Base-by-base conservation (phyloP, 2,329 filamentous ascomycete species). In the Pyrenophora graminea region DNA sequence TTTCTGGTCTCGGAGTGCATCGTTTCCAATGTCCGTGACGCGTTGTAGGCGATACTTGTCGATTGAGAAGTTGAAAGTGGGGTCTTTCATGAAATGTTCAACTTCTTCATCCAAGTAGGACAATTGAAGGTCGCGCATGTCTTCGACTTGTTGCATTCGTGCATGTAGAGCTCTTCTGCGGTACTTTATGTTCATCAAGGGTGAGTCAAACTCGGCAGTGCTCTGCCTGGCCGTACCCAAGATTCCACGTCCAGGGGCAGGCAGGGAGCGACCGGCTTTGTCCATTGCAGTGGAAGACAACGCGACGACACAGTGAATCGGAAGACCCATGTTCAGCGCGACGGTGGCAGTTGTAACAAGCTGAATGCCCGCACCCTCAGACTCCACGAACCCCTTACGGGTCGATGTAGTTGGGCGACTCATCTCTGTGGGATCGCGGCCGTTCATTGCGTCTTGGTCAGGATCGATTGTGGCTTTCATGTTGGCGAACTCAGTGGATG, bases 401-500 rank as follows among this genome's bases (percentile, higher is more conserved):
- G 94, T 99, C 3, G 94, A 99, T 38, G 94, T 99, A 5, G 92
- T 95, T 3, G 94, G 94, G 56, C 94, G 88, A 30, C 94, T 99
- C 94, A 99, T 99, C 77, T 99, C 94, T 75, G 87, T 85, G 10
- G 94, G 93, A 42, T 94, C 97, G 61, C 94, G 90, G 40, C 94
- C 94, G 69, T 97, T 94, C 8, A 87, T 91, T 64, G 99, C 90
- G 74, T 99, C 95, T 63, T 97, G 91, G 54, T 97, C 89, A 21
- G 93, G 92, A 71, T 97, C 99, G 83, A 91, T 97, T 48, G 94
- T 99, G 53, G 94, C 94, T 79, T 96, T 96, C 94, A 99, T 99
- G 82, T 99, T 99, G 81, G 94, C 94, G 74, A 99, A 99, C 76
- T 99, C 94, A 71, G 96, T 97, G 1, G 94, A 99, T 45, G 94